These are phyloP conservation scores for Chloropicon primus DNA, from an alignment of 139 green algal genomes.

Conservation along the genomic window DNA sequence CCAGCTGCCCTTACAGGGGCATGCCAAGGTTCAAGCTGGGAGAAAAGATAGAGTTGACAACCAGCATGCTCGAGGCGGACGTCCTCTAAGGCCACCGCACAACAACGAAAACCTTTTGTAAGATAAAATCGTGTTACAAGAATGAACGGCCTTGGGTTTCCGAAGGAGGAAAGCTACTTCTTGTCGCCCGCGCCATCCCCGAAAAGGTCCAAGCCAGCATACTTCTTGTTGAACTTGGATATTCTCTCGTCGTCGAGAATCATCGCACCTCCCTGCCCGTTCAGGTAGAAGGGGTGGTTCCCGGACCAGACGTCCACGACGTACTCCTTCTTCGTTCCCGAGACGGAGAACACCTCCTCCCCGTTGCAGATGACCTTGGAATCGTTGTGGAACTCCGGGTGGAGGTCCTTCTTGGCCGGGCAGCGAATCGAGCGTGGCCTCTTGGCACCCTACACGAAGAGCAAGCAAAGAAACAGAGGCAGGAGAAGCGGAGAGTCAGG, in stretches of 20 bases:
- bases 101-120: too few species aligned
- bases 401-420: constrained; percentile 6
- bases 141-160: too few species aligned
- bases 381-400: constrained; percentile 9
- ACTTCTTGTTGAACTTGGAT: not conserved
- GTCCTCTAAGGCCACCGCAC: too few species aligned
- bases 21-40: constrained; percentile 81
- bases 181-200: not conserved
- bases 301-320: constrained; percentile 93
- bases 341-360: constrained; percentile 81
- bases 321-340: constrained; percentile 70
- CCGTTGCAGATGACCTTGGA: constrained; percentile 87
- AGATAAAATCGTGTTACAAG: too few species aligned
- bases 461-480: not conserved
- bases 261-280: not conserved
- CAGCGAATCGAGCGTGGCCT: not conserved
- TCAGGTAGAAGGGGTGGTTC: constrained; percentile 87
- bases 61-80: constrained; percentile 58
- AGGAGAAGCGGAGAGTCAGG: not conserved
- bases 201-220: not conserved
- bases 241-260: not conserved
- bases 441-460: not conserved
- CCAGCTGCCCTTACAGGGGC: constrained; percentile 81
- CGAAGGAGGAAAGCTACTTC: too few species aligned
- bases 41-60: constrained; percentile 65